A percentile compares a stretch with the other conserved stretches of the same genome.
phyloP scores from a whole-genome alignment of 805 yeast species.

The Grigorovia humatica region DNA sequence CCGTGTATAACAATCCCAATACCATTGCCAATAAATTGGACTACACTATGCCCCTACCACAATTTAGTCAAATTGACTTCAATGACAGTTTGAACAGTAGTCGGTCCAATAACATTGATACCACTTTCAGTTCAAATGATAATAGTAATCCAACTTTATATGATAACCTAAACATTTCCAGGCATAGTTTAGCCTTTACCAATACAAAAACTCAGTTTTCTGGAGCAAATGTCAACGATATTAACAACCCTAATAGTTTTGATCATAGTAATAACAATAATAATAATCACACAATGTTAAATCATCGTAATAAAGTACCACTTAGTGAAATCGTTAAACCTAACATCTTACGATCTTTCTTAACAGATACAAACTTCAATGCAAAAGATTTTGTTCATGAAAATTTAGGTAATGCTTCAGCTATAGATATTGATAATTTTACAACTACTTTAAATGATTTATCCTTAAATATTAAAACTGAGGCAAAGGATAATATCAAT shows the following conservation, averaged over 20 bases:
- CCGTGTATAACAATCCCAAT: constrained; percentile 31
- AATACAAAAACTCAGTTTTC: background rate
- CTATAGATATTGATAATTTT: constrained; percentile 61
- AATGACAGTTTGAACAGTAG: background rate
- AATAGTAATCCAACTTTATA: background rate
- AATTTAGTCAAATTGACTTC: background rate
- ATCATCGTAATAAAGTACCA: background rate
- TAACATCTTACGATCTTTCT: constrained; percentile 17
- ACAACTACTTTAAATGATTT: constrained; percentile 43
- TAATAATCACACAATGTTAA: background rate
- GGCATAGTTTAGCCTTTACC: background rate
- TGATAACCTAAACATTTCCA: background rate
- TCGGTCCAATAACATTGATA: background rate
- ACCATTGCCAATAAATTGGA: constrained; percentile 14
- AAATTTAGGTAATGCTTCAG: constrained; percentile 54
- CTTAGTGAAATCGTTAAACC: constrained; percentile 1
- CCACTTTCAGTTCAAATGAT: background rate
- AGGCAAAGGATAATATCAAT: constrained; percentile 48
- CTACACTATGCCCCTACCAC: constrained; percentile 23
- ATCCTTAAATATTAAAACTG: constrained; percentile 41
- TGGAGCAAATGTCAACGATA: background rate
- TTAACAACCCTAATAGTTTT: too few species aligned
- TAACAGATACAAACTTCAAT: constrained; percentile 35
- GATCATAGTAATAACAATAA: background rate
- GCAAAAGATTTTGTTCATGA: constrained; percentile 39